phyloP scores from a whole-genome alignment of 176 grass and related monocot species.

The Hordeum vulgare region DNA sequence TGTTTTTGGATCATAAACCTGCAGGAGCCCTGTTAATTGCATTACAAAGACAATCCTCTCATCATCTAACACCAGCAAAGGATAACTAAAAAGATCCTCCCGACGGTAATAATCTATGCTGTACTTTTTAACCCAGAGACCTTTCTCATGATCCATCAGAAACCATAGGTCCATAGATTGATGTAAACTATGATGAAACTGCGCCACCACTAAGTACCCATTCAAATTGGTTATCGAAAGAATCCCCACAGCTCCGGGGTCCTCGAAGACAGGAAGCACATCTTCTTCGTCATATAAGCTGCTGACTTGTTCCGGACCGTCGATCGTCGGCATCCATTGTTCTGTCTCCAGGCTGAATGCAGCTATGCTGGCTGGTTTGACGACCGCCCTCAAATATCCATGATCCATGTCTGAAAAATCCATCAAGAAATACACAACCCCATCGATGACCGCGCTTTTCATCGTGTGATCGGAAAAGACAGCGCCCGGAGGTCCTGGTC shows the following conservation, averaged over 20 bases:
- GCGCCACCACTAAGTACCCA: background rate
- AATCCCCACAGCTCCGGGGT: background rate
- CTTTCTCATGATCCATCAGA: background rate
- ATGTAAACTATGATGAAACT: background rate
- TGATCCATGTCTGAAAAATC: background rate
- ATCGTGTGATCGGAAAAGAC: background rate
- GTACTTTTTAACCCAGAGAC: constrained; percentile 14
- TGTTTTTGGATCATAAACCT: constrained; percentile 6
- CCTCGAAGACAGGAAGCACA: background rate
- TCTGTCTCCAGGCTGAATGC: constrained; percentile 18
- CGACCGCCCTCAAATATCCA: background rate
- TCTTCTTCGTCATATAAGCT: background rate
- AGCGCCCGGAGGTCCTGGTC: background rate
- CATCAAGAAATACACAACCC: background rate
- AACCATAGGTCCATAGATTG: constrained; percentile 2
- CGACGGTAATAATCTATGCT: background rate
- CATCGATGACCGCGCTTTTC: background rate
- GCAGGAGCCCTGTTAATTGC: background rate
- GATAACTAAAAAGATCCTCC: background rate
- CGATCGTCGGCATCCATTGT: background rate
- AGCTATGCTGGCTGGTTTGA: background rate
- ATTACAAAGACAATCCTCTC: background rate
- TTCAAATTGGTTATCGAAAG: constrained; percentile 9
- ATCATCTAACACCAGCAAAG: constrained; percentile 4
- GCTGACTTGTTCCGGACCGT: background rate